A percentile compares a stretch with the other conserved stretches of the same genome.
Evolutionary conservation across 768 basidiomycete species (phyloP).

Genomic region (Mycena albidolilacea): DNA sequence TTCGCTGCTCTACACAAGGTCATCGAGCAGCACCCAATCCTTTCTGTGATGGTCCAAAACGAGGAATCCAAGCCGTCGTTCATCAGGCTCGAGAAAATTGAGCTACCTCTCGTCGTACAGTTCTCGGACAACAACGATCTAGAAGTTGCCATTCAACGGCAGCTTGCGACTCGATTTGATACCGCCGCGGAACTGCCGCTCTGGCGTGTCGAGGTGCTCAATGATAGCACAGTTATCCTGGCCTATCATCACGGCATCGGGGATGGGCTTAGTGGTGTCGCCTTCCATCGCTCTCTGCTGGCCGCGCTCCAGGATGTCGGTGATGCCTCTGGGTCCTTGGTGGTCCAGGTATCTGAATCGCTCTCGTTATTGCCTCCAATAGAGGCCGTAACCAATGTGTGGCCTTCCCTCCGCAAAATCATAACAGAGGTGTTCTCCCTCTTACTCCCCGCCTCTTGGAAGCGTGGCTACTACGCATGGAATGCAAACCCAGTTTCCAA

Average conservation of each 20-base stretch:
- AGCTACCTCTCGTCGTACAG: constrained; percentile 48
- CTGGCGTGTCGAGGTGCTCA: constrained; percentile 55
- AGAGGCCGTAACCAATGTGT: constrained; percentile 46
- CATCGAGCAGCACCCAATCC: constrained; percentile 47
- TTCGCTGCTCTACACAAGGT: constrained; percentile 47
- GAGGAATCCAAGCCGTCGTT: constrained; percentile 43
- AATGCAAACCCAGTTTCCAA: constrained; percentile 47
- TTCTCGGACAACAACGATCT: constrained; percentile 46
- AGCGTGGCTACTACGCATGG: constrained; percentile 46
- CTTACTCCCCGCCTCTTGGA: constrained; percentile 51
- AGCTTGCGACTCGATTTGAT: constrained; percentile 48
- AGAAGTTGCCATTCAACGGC: constrained; percentile 41
- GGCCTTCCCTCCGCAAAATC: constrained; percentile 48
- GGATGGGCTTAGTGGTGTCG: constrained; percentile 57
- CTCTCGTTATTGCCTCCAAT: constrained; percentile 45
- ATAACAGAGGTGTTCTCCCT: constrained; percentile 43
- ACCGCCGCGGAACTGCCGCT: constrained; percentile 47
- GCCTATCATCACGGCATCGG: constrained; percentile 57
- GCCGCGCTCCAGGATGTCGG: constrained; percentile 45
- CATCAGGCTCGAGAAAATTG: constrained; percentile 47
- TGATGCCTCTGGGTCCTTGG: constrained; percentile 5
- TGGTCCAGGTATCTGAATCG: constrained; percentile 38
- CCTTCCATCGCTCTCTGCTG: constrained; percentile 54
- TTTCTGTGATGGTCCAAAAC: constrained; percentile 47
- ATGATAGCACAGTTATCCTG: constrained; percentile 51